Evolutionary conservation across 1,139 yeast genomes (phyloP), one percentile per base, ranked within the genome.

Genomic region (Yamadazyma triangularis): DNA sequence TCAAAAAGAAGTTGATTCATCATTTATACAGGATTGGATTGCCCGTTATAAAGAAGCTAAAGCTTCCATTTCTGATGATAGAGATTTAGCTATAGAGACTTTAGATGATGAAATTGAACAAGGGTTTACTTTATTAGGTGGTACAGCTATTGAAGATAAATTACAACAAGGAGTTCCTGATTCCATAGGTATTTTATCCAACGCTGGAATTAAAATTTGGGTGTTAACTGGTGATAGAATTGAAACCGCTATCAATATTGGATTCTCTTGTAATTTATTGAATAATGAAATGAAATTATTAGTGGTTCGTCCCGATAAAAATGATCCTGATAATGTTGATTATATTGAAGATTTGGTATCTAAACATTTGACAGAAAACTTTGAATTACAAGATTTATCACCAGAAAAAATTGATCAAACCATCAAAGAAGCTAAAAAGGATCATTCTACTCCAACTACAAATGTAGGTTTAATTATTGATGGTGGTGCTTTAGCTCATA

Each of bases 201-300:
- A 80, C 44, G 97, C 96, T 7, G 98, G 98, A 49, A 84, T 91
- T 44, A 91, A 91, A 57, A 66, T 91, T 33, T 91, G 98, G 98
- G 97, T 91, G 24, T 70, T 91, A 35, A 91, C 98, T 12, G 98
- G 98, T 58, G 98, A 91, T 59, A 85, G 89, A 60, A 93, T 91
- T 29, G 98, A 91, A 60, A 91, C 98, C 20, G 98, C 98, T 8
- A 91, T 91, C 51, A 91, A 91, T 52, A 91, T 91, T 64, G 98
- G 98, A 4, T 91, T 87, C 53, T 87, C 96, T 9, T 91, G 97
- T 69, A 91, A 91, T 49, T 65, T 91, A 42, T 69, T 91, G 40
- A 87, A 84, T 40, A 86, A 77, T 45, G 85, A 79, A 24, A 91
- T 91, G 98, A 83, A 86, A 47, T 64, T 91, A 33, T 60, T 91